phyloP scores from a whole-genome alignment of 2,329 filamentous ascomycete species.

The Colletotrichum brevisporum region DNA sequence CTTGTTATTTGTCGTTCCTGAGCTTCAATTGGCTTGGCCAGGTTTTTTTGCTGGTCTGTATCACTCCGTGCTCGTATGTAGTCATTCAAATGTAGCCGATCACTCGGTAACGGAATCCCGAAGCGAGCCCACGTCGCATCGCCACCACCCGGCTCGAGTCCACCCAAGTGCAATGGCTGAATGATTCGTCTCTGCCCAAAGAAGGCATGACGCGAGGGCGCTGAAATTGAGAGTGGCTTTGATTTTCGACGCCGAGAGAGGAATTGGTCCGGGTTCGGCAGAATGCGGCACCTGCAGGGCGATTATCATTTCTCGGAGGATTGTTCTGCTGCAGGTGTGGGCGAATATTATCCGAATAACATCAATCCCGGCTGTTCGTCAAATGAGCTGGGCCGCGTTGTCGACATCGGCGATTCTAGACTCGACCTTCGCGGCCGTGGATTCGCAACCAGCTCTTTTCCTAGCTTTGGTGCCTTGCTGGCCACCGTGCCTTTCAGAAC shows the following conservation, averaged over 20 bases:
- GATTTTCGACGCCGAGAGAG: neutral
- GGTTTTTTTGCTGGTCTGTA: too few relatives aligned
- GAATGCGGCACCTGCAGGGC: slow-evolving; percentile 15
- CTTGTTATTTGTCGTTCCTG: too few relatives aligned
- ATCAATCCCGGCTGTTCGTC: slow-evolving; percentile 19
- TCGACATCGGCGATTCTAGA: slow-evolving; percentile 17
- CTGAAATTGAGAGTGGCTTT: neutral
- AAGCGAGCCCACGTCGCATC: slow-evolving; percentile 5
- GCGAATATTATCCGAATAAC: slow-evolving; percentile 30
- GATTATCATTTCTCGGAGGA: slow-evolving; percentile 20
- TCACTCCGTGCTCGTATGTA: too few relatives aligned
- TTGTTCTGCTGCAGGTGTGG: slow-evolving; percentile 26
- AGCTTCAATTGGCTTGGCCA: too few relatives aligned
- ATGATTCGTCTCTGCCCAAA: slow-evolving; percentile 13
- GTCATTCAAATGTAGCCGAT: neutral
- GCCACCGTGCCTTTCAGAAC: too few relatives aligned
- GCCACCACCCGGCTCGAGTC: neutral
- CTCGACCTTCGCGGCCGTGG: neutral
- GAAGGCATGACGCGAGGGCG: neutral
- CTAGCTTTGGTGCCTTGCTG: too few relatives aligned
- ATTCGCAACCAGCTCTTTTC: too few relatives aligned
- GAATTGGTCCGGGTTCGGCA: neutral
- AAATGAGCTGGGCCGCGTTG: slow-evolving; percentile 10
- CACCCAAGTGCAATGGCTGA: neutral
- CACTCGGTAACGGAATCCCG: neutral